Evolutionary conservation across 2,329 filamentous ascomycete genomes (phyloP).

Genomic region (Cladorrhinum sp.): DNA sequence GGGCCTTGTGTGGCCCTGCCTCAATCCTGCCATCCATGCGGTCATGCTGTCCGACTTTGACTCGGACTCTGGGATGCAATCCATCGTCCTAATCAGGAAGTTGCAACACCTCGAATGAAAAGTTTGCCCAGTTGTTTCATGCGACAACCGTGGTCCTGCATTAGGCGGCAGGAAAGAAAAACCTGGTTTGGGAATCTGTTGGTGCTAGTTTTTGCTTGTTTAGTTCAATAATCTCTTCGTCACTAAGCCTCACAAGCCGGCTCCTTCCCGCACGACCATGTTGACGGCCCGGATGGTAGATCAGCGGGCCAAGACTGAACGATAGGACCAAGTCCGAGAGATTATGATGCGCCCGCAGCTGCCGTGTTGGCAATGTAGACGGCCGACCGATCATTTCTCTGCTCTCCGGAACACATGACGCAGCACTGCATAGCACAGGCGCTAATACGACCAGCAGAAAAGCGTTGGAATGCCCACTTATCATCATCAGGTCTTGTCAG

Average conservation of each 20-base stretch:
- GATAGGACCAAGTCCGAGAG: not conserved
- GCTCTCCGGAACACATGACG: constrained; percentile 6
- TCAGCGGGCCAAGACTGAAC: not conserved
- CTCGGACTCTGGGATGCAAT: constrained; percentile 2
- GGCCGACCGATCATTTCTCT: not conserved
- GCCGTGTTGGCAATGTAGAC: not conserved
- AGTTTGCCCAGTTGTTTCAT: not conserved
- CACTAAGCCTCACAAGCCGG: not conserved
- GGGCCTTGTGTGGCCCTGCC: constrained; percentile 1
- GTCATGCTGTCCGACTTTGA: constrained; percentile 10
- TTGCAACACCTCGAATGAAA: not conserved
- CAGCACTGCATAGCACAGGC: not conserved
- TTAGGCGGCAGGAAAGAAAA: not conserved
- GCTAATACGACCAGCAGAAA: constrained; percentile 1
- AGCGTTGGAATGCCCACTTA: not conserved
- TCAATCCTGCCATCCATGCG: constrained; percentile 4
- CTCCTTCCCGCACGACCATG: constrained; percentile 2
- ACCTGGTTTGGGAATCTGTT: not conserved
- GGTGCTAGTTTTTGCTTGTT: not conserved
- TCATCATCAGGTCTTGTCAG: constrained; percentile 9
- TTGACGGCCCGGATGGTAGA: not conserved
- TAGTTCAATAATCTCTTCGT: not conserved
- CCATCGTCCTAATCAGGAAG: constrained; percentile 6
- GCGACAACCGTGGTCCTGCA: not conserved
- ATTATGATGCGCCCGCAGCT: not conserved